Percentiles rank a stretch among this genome's conserved stretches.
These are phyloP conservation scores for Calonectria ilicicola DNA, from an alignment of 2,329 filamentous ascomycete genomes.

Conservation along the genomic window DNA sequence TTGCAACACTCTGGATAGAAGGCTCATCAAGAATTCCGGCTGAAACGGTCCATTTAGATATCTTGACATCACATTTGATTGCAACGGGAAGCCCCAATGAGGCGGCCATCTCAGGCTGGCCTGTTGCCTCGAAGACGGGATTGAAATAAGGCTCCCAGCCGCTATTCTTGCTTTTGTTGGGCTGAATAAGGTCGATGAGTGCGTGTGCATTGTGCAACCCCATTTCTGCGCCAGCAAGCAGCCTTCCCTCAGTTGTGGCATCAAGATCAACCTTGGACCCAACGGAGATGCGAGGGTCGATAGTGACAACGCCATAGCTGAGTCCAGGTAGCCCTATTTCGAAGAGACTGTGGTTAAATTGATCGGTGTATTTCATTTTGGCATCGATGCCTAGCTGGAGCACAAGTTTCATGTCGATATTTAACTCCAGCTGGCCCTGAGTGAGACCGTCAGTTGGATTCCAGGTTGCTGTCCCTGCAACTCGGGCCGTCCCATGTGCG, in stretches of 20 bases:
- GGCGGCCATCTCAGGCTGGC: neutral
- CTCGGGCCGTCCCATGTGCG: neutral
- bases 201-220: neutral
- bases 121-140: neutral
- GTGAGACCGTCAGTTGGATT: neutral
- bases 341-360: neutral
- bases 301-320: neutral
- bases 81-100: neutral
- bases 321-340: neutral
- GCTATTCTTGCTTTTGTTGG: neutral
- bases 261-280: neutral
- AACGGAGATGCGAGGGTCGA: neutral
- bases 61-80: neutral
- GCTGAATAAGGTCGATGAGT: neutral
- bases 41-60: neutral
- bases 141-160: neutral
- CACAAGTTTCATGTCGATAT: neutral
- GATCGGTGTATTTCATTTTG: neutral
- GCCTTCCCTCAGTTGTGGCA: neutral
- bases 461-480: neutral
- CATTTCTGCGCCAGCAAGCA: neutral
- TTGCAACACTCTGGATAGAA: neutral
- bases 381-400: neutral
- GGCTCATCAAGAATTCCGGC: neutral
- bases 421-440: neutral